phyloP scores from a whole-genome alignment of 2,329 filamentous ascomycete genomes.

The Parastagonospora avenae region DNA sequence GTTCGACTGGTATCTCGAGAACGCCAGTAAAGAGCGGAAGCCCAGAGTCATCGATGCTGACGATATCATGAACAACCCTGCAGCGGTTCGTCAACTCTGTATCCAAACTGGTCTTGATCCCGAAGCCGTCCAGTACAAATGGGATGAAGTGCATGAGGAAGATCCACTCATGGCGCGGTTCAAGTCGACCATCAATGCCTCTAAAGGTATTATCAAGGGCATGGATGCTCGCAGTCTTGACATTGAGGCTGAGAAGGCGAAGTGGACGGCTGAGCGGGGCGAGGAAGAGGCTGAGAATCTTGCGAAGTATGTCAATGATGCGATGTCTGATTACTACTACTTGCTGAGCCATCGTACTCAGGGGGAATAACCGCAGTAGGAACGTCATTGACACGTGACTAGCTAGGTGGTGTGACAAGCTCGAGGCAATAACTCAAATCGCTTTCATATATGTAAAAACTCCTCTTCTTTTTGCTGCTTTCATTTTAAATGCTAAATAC shows the following conservation, averaged over 20 bases:
- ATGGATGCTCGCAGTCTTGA: slow-evolving; percentile 5
- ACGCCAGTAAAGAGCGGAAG: neutral
- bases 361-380: slow-evolving; percentile 9
- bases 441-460: too few relatives aligned
- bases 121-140: slow-evolving; percentile 16
- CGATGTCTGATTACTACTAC: slow-evolving; percentile 20
- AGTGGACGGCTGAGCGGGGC: slow-evolving; percentile 16
- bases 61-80: slow-evolving; percentile 16
- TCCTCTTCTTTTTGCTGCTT: too few relatives aligned
- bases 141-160: slow-evolving; percentile 8
- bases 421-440: too few relatives aligned
- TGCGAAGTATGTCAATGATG: slow-evolving; percentile 6
- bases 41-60: slow-evolving; percentile 23
- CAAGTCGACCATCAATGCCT: slow-evolving; percentile 8
- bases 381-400: neutral
- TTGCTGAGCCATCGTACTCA: slow-evolving; percentile 11
- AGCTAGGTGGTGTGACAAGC: too few relatives aligned
- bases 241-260: slow-evolving; percentile 12
- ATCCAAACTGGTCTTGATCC: slow-evolving; percentile 11
- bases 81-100: slow-evolving; percentile 14
- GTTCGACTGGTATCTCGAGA: slow-evolving; percentile 18
- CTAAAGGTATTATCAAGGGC: slow-evolving; percentile 14
- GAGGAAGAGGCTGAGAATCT: slow-evolving; percentile 9
- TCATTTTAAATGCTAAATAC: too few relatives aligned
- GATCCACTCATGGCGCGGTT: slow-evolving; percentile 9